Conservation (phyloP, 768 basidiomycete genomes). For the Serendipita sp. region DNA sequence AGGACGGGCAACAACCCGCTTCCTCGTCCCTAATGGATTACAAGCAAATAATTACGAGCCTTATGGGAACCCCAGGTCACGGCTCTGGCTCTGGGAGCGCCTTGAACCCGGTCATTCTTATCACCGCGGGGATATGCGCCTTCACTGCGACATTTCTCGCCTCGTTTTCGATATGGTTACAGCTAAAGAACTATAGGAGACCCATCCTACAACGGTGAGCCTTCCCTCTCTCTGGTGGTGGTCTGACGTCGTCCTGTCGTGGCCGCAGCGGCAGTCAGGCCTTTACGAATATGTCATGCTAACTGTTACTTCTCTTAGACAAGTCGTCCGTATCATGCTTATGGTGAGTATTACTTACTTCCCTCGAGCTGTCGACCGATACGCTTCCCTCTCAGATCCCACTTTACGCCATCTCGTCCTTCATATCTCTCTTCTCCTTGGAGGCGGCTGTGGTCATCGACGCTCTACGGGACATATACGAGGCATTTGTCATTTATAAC, state of each 20-base stretch:
- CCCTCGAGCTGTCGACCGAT: not conserved
- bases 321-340: conserved; percentile 89
- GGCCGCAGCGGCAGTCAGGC: not conserved
- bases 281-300: not conserved
- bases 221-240: conserved; percentile 1
- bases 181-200: conserved; percentile 76
- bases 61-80: conserved; percentile 3
- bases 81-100: conserved; percentile 37
- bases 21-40: too few relatives aligned
- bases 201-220: conserved; percentile 61
- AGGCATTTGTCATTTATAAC: conserved; percentile 92
- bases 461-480: conserved; percentile 86
- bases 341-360: conserved; percentile 39
- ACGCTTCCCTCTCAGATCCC: conserved; percentile 32
- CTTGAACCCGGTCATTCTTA: conserved; percentile 37
- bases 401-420: conserved; percentile 75
- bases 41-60: not conserved
- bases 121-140: conserved; percentile 47
- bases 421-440: conserved; percentile 86
- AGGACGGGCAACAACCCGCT: not conserved
- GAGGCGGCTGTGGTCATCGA: conserved; percentile 96
- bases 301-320: conserved; percentile 28
- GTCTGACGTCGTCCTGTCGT: not conserved
- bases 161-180: conserved; percentile 57
- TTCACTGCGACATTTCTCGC: conserved; percentile 58